Evolutionary conservation across 352 stramenopile genomes (phyloP).

Genomic region (Blastocystis sp.): DNA sequence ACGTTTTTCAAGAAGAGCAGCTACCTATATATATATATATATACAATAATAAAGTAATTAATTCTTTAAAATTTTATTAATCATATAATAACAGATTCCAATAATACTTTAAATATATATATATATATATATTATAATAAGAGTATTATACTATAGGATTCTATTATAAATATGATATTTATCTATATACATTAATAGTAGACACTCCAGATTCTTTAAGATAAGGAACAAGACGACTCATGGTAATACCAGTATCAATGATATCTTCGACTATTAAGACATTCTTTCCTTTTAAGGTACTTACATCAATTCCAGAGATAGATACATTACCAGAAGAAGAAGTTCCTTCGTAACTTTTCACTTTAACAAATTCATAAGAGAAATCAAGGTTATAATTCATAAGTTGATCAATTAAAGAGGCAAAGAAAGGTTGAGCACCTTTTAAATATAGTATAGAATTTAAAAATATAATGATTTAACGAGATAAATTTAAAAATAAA

Average conservation of each 20-base stretch:
- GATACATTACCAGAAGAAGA: conserved; percentile 61
- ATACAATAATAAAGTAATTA: conserved; percentile 16
- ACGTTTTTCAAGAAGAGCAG: conserved; percentile 70
- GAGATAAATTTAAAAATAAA: conserved; percentile 48
- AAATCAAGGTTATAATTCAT: conserved; percentile 57
- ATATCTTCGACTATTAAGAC: conserved; percentile 88
- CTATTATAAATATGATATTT: no score
- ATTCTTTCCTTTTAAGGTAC: conserved; percentile 44
- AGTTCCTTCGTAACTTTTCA: conserved; percentile 76
- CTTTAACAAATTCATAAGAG: conserved; percentile 74
- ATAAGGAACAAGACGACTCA: conserved; percentile 65
- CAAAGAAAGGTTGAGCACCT: conserved; percentile 38
- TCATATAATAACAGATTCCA: no score
- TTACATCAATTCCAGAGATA: conserved; percentile 12
- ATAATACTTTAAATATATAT: no score
- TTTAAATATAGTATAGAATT: conserved; percentile 2
- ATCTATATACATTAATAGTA: conserved; percentile 65
- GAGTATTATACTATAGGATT: no score
- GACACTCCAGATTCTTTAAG: conserved; percentile 56
- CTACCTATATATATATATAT: conserved; percentile 40
- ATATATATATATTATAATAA: no score
- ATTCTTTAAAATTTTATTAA: no score
- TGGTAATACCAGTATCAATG: conserved; percentile 80
- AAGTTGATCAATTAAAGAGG: conserved; percentile 21
- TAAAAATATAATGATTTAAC: conserved; percentile 41